Evolutionary conservation across 179 eudicot genomes (phyloP), one percentile per base, ranked within the genome.

Genomic region (Silene coronaria): DNA sequence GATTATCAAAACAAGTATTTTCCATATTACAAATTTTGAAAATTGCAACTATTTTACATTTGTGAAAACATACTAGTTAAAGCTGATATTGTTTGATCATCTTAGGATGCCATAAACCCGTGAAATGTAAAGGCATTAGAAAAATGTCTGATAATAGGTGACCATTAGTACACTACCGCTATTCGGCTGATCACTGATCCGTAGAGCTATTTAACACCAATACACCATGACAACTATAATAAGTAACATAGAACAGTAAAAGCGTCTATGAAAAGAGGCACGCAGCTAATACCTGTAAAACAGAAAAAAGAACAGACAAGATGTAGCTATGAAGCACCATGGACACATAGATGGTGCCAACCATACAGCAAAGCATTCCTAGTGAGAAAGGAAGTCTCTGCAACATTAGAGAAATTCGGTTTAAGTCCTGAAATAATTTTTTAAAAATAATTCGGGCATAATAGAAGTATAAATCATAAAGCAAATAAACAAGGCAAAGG

Each of bases 251-350:
- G 30, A 65, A 74, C 9, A 42, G 21, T n/a, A 34, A 53, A 69
- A 71, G 17, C 12, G 24, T 6, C 59, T 48, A 57, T 26, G 58
- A 30, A 27, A 65, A 27, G 51, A 73, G 79, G 38, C 69, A 71
- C 6, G 51, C 70, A 72, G 30, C 66, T 76, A 65, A 70, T 88
- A 95, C 99, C 99, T 95, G 99, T 79, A 95, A 81, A 51, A 87
- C 91, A 42, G 99, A 87, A 75, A 95, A 95, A 76, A 92, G 79
- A 75, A 95, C 99, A 1, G 97, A 92, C 34, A 95, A 88, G 64
- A 95, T 69, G 80, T 95, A 95, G 85, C 99, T 95, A 75, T 95
- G 99, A 59, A 95, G 96, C 85, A 89, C 97, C 99, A 95, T 92
- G 73, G 99, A 95, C 64, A 95, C 99, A 75, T 95, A 95, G 70